phyloP scores from a whole-genome alignment of 805 yeast species.

The Komagataella populi region DNA sequence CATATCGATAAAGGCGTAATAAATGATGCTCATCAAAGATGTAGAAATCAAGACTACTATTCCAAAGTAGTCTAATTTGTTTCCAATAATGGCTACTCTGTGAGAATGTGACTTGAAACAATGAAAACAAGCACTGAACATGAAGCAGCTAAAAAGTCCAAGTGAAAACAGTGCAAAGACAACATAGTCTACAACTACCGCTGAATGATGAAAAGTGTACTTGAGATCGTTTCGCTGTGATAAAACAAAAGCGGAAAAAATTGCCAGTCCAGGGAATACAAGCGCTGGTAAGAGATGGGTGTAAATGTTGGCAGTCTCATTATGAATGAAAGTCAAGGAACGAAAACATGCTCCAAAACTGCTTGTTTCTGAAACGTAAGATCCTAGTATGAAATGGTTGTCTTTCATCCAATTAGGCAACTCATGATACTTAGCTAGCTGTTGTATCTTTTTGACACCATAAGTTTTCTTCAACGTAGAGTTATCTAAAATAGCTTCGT shows the following conservation, averaged over 20 bases:
- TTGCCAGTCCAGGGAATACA: constrained; percentile 10
- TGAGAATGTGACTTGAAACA: constrained; percentile 36
- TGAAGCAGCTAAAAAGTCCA: constrained; percentile 30
- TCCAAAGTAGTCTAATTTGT: constrained; percentile 42
- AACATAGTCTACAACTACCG: constrained; percentile 20
- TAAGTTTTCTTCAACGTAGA: not conserved
- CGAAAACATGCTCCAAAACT: constrained; percentile 23
- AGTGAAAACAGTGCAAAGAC: constrained; percentile 28
- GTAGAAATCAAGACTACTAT: constrained; percentile 35
- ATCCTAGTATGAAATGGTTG: constrained; percentile 34
- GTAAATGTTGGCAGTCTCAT: constrained; percentile 39
- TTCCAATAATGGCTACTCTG: constrained; percentile 26
- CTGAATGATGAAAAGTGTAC: constrained; percentile 4
- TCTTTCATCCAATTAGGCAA: constrained; percentile 44
- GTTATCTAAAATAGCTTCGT: not conserved
- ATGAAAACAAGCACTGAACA: constrained; percentile 37
- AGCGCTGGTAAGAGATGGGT: constrained; percentile 36
- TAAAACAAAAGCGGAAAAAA: constrained; percentile 2
- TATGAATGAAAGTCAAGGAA: constrained; percentile 32
- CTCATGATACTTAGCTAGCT: constrained; percentile 22
- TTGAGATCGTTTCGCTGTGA: constrained; percentile 15
- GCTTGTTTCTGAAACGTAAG: constrained; percentile 34
- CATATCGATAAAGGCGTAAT: constrained; percentile 30
- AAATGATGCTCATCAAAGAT: constrained; percentile 25
- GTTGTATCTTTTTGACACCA: not conserved